Evolutionary conservation across 2,329 filamentous ascomycete species (phyloP), one percentile per base, ranked within the genome.

Genomic region (Verticillium nubilum): DNA sequence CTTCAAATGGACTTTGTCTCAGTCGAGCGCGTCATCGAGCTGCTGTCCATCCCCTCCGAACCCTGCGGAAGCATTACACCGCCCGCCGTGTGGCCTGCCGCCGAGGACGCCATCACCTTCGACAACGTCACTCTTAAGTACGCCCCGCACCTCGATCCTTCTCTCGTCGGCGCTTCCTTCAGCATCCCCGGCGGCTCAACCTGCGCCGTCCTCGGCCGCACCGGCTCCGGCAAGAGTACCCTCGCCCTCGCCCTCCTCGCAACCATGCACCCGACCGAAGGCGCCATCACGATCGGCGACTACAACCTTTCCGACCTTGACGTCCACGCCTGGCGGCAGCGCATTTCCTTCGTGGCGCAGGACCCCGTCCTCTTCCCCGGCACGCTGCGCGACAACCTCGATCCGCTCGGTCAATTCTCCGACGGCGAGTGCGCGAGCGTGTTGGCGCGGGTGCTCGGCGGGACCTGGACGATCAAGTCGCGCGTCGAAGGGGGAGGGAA

Each of bases 1-100:
- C 80, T 97, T 1, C 92, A 97, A 70, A 92, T 97, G 83, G 89
- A 96, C 69, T 96, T 96, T 65, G 92, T 96, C 0, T 93, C 90
- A 0, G 90, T 97, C 0, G 92, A 97, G 73, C 85, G 92, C 47
- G 88, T 97, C 0, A 86, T 95, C 10, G 91, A 95, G 71, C 81
- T 97, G 0, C 80, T 95, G 1, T 84, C 90, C 60, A 82, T 97
- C 0, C 89, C 93, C 17, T 85, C 91, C 69, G 92, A 97, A 70
- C 77, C 85, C 0, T 79, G 77, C 0, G 92, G 91, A 1, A 80
- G 83, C 1, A 73, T 91, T 3, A 74, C 83, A 1, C 91, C 91
- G 0, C 90, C 91, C 0, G 86, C 88, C 0, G 83, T 84, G 56
- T 97, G 92, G 92, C 92, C 92, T 0, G 80, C 81, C 0, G 87